Conservation (phyloP, 2,329 filamentous ascomycete genomes). For the Penicillium griseofulvum region DNA sequence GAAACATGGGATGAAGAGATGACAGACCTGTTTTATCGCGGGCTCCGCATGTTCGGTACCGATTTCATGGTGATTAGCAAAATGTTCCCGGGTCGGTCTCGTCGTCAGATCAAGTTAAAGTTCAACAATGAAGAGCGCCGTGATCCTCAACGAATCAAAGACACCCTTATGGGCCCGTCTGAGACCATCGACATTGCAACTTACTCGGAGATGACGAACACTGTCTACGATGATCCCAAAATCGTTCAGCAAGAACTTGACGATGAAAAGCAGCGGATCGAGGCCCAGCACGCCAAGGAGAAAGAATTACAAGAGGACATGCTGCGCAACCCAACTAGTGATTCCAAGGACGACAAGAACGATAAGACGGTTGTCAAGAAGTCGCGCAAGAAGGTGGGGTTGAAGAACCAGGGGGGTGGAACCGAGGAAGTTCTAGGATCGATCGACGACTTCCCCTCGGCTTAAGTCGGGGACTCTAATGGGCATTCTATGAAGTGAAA, state of each 20-base stretch:
- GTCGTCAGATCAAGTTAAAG: constrained; percentile 64
- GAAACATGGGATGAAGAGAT: constrained; percentile 57
- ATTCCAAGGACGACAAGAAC: constrained; percentile 34
- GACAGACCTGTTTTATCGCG: constrained; percentile 62
- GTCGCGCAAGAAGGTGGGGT: constrained; percentile 30
- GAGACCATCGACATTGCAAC: constrained; percentile 45
- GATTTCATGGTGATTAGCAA: constrained; percentile 65
- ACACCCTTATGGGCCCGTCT: constrained; percentile 48
- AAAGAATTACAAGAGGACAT: constrained; percentile 45
- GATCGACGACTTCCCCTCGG: constrained; percentile 35
- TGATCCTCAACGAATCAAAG: constrained; percentile 53
- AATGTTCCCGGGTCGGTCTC: constrained; percentile 58
- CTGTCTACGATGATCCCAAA: constrained; percentile 42
- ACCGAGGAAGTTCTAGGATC: constrained; percentile 42
- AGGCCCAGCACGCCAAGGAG: constrained; percentile 47
- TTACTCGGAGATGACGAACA: constrained; percentile 48
- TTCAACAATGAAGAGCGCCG: constrained; percentile 61
- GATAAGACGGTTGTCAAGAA: constrained; percentile 30
- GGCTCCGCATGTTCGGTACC: constrained; percentile 61
- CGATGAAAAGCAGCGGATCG: constrained; percentile 46
- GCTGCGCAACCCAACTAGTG: constrained; percentile 42
- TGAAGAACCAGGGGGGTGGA: constrained; percentile 32
- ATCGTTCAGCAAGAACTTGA: constrained; percentile 43
- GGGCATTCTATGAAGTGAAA: neutral
- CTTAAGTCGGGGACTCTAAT: neutral